Evolutionary conservation across 2,329 filamentous ascomycete species (phyloP), one percentile per base, ranked within the genome.

Genomic region (Fusarium sp.): DNA sequence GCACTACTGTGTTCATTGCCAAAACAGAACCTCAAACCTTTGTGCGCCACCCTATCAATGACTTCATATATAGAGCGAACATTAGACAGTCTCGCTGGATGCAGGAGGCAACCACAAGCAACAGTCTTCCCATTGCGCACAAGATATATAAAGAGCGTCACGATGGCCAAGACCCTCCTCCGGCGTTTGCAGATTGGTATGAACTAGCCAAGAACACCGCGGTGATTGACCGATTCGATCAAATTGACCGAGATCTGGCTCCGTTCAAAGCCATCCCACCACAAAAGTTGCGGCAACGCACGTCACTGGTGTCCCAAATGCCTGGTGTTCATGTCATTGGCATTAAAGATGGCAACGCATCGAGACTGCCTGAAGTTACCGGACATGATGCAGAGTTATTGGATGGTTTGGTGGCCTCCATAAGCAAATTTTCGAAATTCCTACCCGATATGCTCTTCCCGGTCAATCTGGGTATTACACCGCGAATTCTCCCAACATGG

Each of bases 131-230:
- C 1, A 77, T 84, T 11, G 87, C 86, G 1, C 81, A 84, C 6
- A 74, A 77, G 7, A 81, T 85, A 57, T 89, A 89, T 71, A 80
- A 81, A 49, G 82, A 86, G 49, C 81, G 84, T 7, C 82, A 88
- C 62, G 72, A 92, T 72, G 88, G 89, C 16, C 87, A 93, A 63
- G 82, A 88, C 28, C 93, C 94, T 18, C 94, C 94, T 13, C 92
- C 90, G 2, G 87, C 92, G 62, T 97, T 97, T 73, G 92, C 94
- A 73, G 89, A 90, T 70, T 97, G 94, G 94, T 97, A 91, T 76
- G 85, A 90, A 21, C 93, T 92, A 74, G 93, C 93, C 7, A 87
- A 86, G 66, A 83, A 86, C n/a, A 91, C 94, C 1, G 83, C 88
- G 55, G 83, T 97, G 54, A 89, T 96, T 57, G 94, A 97, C 74